Evolutionary conservation across 78 protist species (phyloP), one percentile per base, ranked within the genome.

Genomic region (Anaeramoeba ignava): DNA sequence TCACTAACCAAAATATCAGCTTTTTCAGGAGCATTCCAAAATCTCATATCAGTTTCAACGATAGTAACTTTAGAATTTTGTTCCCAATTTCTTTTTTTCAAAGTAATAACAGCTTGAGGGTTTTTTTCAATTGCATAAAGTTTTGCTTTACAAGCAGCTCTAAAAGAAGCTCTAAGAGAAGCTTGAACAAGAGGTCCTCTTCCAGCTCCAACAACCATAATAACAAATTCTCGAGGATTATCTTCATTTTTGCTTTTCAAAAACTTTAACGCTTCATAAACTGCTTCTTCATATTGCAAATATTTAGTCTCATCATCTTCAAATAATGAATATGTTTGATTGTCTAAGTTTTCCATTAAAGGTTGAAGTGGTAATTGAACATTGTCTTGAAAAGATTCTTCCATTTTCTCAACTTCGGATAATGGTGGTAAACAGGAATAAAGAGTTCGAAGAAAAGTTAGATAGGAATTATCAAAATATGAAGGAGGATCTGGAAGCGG

Each of bases 131-230:
- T 91, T 0, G 98, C 99, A 40, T 81, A 91, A 33, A 92, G 88
- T 0, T 37, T 78, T 23, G 93, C 40, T 3, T 31, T 36, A 3
- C 83, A n/a, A 23, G 39, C 81, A 1, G 91, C 41, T 0, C 80
- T 67, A n/a, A 34, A 91, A 0, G 88, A 83, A 0, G 94, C 94
- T 0, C 68, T 79, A 38, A 90, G 79, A 0, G 92, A n/a, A 0
- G 86, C 84, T 3, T 81, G 79, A 8, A 97, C 97, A 0, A 97
- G 89, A 1, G 98, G 98, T 40, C 99, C 99, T 0, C 99, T 86
- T 17, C 99, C 99, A 0, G 99, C 98, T n/a, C 99, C 99, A 23
- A 97, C 93, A 8, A 97, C 98, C 96, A 94, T 90, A 36, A 93
- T 87, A 2, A 90, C 85, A 17, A 23, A 41, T n/a, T n/a, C n/a